Percentiles rank a stretch among this genome's conserved stretches.
Conservation (phyloP, 441 rosid species). For the Pelargonium australe region DNA sequence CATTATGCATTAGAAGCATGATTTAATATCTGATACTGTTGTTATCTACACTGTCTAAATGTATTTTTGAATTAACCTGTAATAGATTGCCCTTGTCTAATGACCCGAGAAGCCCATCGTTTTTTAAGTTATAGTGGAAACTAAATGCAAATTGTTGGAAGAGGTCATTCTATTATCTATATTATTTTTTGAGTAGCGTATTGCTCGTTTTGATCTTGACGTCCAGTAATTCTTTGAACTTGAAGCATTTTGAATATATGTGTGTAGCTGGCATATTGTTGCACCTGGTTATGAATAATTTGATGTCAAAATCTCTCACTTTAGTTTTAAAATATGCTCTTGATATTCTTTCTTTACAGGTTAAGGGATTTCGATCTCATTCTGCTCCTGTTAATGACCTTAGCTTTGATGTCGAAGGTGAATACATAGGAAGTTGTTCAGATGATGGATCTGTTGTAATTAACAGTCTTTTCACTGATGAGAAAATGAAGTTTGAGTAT, state of each 20-base stretch:
- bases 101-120: neutral
- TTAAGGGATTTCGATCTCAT: slow-evolving; percentile 72
- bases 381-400: slow-evolving; percentile 89
- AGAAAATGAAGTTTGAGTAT: slow-evolving; percentile 78
- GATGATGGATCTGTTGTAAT: slow-evolving; percentile 93
- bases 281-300: neutral
- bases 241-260: neutral
- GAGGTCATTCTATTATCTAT: neutral
- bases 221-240: neutral
- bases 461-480: slow-evolving; percentile 91
- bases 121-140: neutral
- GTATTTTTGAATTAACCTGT: neutral
- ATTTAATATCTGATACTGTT: neutral
- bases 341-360: slow-evolving; percentile 38
- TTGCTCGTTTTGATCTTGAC: neutral
- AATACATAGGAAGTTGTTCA: slow-evolving; percentile 94
- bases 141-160: neutral
- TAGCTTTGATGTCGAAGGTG: slow-evolving; percentile 88
- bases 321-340: slow-evolving; percentile 14
- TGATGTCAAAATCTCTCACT: neutral
- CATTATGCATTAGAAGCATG: neutral
- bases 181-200: neutral
- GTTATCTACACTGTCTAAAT: neutral
- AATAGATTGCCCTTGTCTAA: neutral
- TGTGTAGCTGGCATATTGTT: neutral